Conservation (phyloP, 441 rosid genomes). For the Dalechampia spathulata region DNA sequence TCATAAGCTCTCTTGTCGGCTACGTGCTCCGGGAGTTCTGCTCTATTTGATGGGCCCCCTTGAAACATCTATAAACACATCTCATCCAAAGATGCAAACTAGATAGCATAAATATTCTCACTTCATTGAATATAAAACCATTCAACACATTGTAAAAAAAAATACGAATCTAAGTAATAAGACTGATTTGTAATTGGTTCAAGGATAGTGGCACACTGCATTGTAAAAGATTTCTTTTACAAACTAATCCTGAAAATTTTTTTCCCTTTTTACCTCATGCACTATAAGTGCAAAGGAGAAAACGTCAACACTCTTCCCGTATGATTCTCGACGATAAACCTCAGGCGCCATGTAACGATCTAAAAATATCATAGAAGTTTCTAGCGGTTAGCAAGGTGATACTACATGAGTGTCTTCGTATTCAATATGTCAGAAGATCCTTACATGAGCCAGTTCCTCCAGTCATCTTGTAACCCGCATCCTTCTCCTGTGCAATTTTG, state of each 20-base stretch:
- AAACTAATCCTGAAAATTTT: not conserved
- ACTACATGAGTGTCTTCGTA: not conserved
- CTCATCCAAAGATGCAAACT: no score
- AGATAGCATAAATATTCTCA: not conserved
- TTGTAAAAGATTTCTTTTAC: conserved; percentile 1
- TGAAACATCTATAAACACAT: conserved; percentile 38
- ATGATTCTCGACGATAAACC: conserved; percentile 62
- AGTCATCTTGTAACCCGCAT: conserved; percentile 53
- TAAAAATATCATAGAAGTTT: conserved; percentile 15
- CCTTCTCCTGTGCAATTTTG: conserved; percentile 52
- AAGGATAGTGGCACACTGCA: no score
- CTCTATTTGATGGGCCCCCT: conserved; percentile 41
- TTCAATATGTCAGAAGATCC: conserved; percentile 4
- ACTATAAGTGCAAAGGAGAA: conserved; percentile 55
- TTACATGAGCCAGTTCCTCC: conserved; percentile 62
- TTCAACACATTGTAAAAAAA: no score
- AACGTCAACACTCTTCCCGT: conserved; percentile 61
- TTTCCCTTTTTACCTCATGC: conserved; percentile 34
- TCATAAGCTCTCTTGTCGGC: conserved; percentile 61
- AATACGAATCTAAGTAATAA: no score
- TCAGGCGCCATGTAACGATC: conserved; percentile 76
- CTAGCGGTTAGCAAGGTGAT: not conserved
- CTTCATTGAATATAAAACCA: no score
- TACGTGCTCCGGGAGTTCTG: conserved; percentile 38
- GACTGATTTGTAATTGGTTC: no score